Evolutionary conservation across 371 early-diverging fungal genomes (phyloP).

Genomic region (Amoeboradix gromovi): DNA sequence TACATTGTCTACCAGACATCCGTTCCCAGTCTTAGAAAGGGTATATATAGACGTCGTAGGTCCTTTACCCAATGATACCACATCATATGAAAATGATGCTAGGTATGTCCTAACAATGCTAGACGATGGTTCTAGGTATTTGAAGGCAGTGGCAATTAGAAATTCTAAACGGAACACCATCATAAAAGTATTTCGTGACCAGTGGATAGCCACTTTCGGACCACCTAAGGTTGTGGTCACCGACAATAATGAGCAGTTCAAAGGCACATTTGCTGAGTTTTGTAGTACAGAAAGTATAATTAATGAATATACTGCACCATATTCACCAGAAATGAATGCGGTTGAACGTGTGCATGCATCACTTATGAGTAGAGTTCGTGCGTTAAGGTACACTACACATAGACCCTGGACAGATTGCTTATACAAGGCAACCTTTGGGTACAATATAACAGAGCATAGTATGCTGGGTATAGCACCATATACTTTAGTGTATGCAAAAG

Average conservation of each 20-base stretch:
- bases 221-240: not conserved
- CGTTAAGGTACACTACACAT: not conserved
- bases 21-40: not conserved
- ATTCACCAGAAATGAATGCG: not conserved
- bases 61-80: not conserved
- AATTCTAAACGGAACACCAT: not conserved
- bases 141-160: not conserved
- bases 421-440: not conserved
- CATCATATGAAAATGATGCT: not conserved
- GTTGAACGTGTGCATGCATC: not conserved
- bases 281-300: not conserved
- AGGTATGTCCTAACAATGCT: not conserved
- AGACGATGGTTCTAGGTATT: not conserved
- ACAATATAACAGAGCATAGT: not conserved
- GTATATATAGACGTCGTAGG: not conserved
- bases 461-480: not conserved
- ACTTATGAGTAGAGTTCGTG: not conserved
- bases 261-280: not conserved
- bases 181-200: not conserved
- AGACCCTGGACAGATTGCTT: not conserved
- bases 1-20: not conserved
- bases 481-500: not conserved
- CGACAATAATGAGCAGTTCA: not conserved
- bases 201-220: not conserved
- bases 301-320: too few relatives aligned